Base-by-base conservation (phyloP, 179 eudicot species). In the Heliamphora ciliata region DNA sequence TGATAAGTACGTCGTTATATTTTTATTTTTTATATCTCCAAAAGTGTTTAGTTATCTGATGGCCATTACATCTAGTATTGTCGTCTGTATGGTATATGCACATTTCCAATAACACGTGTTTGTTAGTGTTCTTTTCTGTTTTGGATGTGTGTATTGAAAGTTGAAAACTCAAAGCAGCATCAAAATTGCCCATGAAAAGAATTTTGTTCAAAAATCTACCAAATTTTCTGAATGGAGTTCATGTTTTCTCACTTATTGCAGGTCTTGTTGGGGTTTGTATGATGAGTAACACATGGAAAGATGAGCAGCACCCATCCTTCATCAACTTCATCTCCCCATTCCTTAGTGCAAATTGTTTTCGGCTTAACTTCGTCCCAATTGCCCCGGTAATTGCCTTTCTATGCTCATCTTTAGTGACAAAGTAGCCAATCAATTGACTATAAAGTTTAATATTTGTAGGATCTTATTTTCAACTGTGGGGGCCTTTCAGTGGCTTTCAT, bases 381-480 rank as follows among this genome's bases (percentile, higher is more conserved):
- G 88, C 95, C 69, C 98, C 98, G 2, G 98, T 95, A 90, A 59
- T 6, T 83, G 61, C 79, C 51, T 67, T 51, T 3, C 58, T 21
- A 56, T 7, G 4, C 56, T 55, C 79, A 17, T 71, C 56, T 58
- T 78, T 48, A 79, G 5, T 10, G 7, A 44, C 61, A 4, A 44
- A 52, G 8, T 44, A 40, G 24, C 47, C 3, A 14, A n/a, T 52
- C 31, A 76, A 54, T 76, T 61, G 74, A 81, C 59, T 47, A 11
- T 68, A 14, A 55, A 56, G 78, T 76, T 9, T 14, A 61, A 67
- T 64, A 65, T 80, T 63, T 84, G 74, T 81, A 95, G 98, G 98
- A 95, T 89, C 90, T 95, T 81, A 95, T 95, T 63, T 94, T 95
- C 83, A 95, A 95, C 85, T 91, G 95, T 70, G 94, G 97, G 21